phyloP scores from a whole-genome alignment of 805 yeast genomes.

The Candida alai region DNA sequence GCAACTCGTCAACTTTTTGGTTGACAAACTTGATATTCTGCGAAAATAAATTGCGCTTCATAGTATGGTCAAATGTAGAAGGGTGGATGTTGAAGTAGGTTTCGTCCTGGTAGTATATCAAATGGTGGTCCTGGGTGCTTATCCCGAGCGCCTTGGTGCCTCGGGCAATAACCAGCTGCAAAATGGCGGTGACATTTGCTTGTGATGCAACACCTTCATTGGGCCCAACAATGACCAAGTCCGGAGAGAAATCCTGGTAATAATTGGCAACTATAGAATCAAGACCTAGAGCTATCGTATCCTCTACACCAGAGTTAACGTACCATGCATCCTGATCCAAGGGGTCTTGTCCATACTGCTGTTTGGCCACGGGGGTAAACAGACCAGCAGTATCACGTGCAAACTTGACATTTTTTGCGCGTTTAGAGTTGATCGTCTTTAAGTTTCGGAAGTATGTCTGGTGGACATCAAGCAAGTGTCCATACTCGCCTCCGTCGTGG shows the following conservation, averaged over 20 bases:
- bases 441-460: slow-evolving; percentile 25
- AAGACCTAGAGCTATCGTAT: slow-evolving; percentile 22
- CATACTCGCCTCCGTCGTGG: slow-evolving; percentile 31
- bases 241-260: slow-evolving; percentile 24
- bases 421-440: slow-evolving; percentile 7
- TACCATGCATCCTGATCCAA: slow-evolving; percentile 30
- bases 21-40: slow-evolving; percentile 24
- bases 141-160: slow-evolving; percentile 20
- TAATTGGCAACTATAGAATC: slow-evolving; percentile 23
- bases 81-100: slow-evolving; percentile 18
- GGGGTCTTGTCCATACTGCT: slow-evolving; percentile 33
- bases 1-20: slow-evolving; percentile 17
- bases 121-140: slow-evolving; percentile 23
- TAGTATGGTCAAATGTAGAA: slow-evolving; percentile 6
- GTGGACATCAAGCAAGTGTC: slow-evolving; percentile 28
- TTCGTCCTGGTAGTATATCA: slow-evolving; percentile 33
- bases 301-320: slow-evolving; percentile 25
- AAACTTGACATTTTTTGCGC: slow-evolving; percentile 19
- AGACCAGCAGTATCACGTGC: slow-evolving; percentile 3
- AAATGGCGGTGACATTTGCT: slow-evolving; percentile 16
- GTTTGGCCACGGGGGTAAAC: slow-evolving; percentile 7
- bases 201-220: slow-evolving; percentile 17
- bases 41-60: slow-evolving; percentile 19
- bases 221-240: slow-evolving; percentile 28
- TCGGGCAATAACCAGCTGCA: slow-evolving; percentile 9